Percentiles rank a stretch among this genome's conserved stretches.
Conservation (phyloP, 2,329 filamentous ascomycete genomes). For the Fusarium protoensiforme region DNA sequence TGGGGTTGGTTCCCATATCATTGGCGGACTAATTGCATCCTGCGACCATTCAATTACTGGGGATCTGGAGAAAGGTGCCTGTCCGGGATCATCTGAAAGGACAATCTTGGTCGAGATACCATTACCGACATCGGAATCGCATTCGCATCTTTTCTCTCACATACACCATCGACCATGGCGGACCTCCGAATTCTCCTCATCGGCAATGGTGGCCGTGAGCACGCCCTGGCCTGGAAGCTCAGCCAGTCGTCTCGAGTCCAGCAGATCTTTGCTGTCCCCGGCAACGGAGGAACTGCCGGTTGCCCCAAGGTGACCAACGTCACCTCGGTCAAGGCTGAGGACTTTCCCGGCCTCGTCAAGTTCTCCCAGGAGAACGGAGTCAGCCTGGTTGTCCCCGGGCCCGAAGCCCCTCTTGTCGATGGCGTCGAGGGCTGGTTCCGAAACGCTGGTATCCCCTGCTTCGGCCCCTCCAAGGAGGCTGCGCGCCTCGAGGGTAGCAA, state of each 20-base stretch:
- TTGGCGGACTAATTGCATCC: conserved; percentile 31
- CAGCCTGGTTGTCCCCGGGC: conserved; percentile 89
- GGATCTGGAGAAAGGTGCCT: not conserved
- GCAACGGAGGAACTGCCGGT: conserved; percentile 86
- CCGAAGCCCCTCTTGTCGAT: conserved; percentile 92
- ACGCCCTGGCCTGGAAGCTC: conserved; percentile 94
- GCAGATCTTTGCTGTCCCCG: conserved; percentile 76
- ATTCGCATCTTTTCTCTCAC: conserved; percentile 15
- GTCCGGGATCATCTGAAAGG: conserved; percentile 15
- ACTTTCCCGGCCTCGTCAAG: conserved; percentile 81
- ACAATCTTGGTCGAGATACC: conserved; percentile 3
- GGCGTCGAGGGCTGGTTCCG: conserved; percentile 89
- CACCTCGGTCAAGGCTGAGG: conserved; percentile 73
- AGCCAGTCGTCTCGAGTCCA: conserved; percentile 83
- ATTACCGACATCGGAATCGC: conserved; percentile 29
- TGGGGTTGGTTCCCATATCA: conserved; percentile 31
- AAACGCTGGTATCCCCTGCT: conserved; percentile 78
- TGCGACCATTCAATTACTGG: not conserved
- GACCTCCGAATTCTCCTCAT: conserved; percentile 81
- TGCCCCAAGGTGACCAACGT: conserved; percentile 81
- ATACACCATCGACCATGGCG: conserved; percentile 40
- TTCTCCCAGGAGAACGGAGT: conserved; percentile 79
- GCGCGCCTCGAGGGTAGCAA: conserved; percentile 96
- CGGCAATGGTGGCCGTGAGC: conserved; percentile 93
- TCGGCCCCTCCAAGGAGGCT: conserved; percentile 86